phyloP scores from a whole-genome alignment of 2,329 filamentous ascomycete species.

The Fusarium xyrophilum region DNA sequence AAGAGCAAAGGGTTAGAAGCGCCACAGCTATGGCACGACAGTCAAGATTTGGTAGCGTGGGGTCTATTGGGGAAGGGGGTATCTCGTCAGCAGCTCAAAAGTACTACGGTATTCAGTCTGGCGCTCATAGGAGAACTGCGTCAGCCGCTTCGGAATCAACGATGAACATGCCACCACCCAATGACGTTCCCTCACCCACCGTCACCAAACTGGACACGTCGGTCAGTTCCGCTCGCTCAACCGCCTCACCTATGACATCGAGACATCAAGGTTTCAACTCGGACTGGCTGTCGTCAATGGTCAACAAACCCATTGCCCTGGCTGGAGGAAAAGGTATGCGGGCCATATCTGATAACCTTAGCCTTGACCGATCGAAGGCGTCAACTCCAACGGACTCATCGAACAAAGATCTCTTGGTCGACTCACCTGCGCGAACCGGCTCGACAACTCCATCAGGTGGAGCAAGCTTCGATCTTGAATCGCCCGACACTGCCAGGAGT shows the following conservation, averaged over 20 bases:
- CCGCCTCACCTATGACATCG: constrained; percentile 55
- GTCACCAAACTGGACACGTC: constrained; percentile 67
- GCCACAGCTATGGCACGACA: constrained; percentile 73
- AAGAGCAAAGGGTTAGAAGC: constrained; percentile 73
- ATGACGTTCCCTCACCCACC: constrained; percentile 61
- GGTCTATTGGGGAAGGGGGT: constrained; percentile 70
- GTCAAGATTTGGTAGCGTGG: constrained; percentile 79
- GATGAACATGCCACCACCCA: constrained; percentile 59
- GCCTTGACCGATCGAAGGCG: constrained; percentile 61
- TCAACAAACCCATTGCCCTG: constrained; percentile 59
- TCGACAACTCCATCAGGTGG: constrained; percentile 72
- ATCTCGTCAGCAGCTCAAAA: constrained; percentile 71
- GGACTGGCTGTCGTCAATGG: constrained; percentile 62
- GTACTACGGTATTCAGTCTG: constrained; percentile 66
- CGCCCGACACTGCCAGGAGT: constrained; percentile 68
- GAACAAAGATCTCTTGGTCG: constrained; percentile 43
- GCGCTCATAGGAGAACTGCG: constrained; percentile 65
- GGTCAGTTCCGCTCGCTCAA: constrained; percentile 48
- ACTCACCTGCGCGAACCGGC: constrained; percentile 71
- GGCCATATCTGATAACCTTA: constrained; percentile 81
- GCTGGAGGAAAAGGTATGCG: constrained; percentile 72
- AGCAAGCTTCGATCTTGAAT: constrained; percentile 80
- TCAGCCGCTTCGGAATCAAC: constrained; percentile 65
- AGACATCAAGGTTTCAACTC: constrained; percentile 55
- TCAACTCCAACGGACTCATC: constrained; percentile 57